Base-by-base conservation (phyloP, 2,329 filamentous ascomycete species). In the Mollisia scopiformis region DNA sequence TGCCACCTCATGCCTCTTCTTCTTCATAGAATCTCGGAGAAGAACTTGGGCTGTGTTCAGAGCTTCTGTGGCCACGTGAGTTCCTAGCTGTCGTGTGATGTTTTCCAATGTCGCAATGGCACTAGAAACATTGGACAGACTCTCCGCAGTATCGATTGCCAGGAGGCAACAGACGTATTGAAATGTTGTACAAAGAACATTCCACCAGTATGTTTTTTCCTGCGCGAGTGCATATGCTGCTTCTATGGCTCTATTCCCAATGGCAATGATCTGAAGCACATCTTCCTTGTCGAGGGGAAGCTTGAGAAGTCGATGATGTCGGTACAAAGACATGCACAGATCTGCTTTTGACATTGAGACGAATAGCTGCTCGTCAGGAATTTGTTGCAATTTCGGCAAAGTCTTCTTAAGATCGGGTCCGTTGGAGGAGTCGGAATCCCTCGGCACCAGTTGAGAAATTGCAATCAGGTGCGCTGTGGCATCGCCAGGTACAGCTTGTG, bases 111-210 rank as follows among this genome's bases (percentile, higher is more conserved):
- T 69, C n/a, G 72, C 69, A 71, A 79, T 75, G 1, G 72, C 71
- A 21, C 73, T 71, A 16, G 72, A 65, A 6, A 79, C 71, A 25
- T 70, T 69, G 2, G 72, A 66, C 11, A 77, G 69, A 57, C 72
- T 75, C 16, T 72, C 71, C 0, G 72, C 69, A 2, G 76, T 78
- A 49, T 76, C 75, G 23, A 79, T 73, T 3, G 75, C 76, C 13
- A 80, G 70, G 3, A 76, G 67, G 28, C 77, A 73, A 62, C 77
- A 79, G 10, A 77, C 68, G 43, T 77, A 78, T 59, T 79, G 77
- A 52, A 80, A 80, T 0, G 75, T 71, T 0, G 74, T 74, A 51
- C 74, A 74, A 2, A 79, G 64, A 1, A 78, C 70, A 60, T 78
- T 79, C 77, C 77, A 80, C 77, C 77, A 79, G 3, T 76, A 76